Conservation (phyloP, 352 stramenopile species). For the Pythium phragmitis region DNA sequence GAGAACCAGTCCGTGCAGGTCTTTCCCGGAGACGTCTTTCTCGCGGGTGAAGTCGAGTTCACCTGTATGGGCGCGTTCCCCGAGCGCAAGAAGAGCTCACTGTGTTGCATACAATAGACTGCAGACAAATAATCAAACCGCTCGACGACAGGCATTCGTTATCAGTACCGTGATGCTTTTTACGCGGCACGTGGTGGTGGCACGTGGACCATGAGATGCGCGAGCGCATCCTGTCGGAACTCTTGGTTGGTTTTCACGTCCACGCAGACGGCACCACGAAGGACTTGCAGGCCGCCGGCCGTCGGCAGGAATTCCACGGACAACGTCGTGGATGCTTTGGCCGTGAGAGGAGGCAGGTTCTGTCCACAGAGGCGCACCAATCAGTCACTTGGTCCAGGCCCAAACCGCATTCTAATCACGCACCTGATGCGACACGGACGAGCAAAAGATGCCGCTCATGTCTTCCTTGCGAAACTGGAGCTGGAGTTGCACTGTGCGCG, state of each 20-base stretch:
- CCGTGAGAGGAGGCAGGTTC: conserved; percentile 64
- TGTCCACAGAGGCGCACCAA: conserved; percentile 16
- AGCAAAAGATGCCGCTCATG: conserved; percentile 72
- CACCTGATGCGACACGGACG: conserved; percentile 74
- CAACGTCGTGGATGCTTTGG: conserved; percentile 42
- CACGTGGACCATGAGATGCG: conserved; percentile 51
- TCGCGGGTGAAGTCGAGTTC: conserved; percentile 75
- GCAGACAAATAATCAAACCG: neutral
- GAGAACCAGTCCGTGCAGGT: conserved; percentile 67
- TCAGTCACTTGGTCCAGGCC: neutral
- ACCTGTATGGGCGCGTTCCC: conserved; percentile 65
- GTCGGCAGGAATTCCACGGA: conserved; percentile 67
- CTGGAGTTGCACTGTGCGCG: conserved; percentile 60
- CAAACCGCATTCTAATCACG: neutral
- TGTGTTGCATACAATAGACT: conserved; percentile 48
- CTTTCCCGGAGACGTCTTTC: conserved; percentile 64
- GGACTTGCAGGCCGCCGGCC: conserved; percentile 60
- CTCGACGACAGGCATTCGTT: neutral
- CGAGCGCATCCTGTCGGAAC: conserved; percentile 52
- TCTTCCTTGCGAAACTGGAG: conserved; percentile 75
- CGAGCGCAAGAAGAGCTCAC: conserved; percentile 51
- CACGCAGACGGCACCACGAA: conserved; percentile 65
- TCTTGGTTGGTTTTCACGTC: conserved; percentile 62
- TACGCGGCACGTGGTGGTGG: conserved; percentile 21
- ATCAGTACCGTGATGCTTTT: neutral